Conservation (phyloP, 768 basidiomycete species). For the Boletus eberwhitei region DNA sequence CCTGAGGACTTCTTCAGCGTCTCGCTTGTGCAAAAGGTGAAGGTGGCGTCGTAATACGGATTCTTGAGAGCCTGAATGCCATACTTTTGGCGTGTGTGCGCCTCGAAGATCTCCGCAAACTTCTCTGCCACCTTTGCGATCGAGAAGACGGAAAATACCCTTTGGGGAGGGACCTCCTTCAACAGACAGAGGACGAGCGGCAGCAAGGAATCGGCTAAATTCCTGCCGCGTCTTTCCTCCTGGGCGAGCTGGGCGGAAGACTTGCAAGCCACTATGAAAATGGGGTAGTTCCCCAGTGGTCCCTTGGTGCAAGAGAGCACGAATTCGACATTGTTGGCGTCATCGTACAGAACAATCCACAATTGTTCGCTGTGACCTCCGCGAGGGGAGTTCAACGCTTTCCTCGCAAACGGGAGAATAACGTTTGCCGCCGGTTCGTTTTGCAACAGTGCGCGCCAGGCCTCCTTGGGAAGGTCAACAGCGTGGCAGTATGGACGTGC, state of each 20-base stretch:
- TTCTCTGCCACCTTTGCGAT: constrained; percentile 40
- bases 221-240: constrained; percentile 7
- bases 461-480: constrained; percentile 17
- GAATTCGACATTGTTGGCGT: constrained; percentile 10
- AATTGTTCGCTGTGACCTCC: constrained; percentile 3
- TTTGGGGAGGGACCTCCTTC: constrained; percentile 4
- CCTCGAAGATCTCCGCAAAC: constrained; percentile 49
- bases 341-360: constrained; percentile 33
- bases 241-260: constrained; percentile 8
- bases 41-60: constrained; percentile 63
- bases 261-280: constrained; percentile 16
- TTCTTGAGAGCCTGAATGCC: constrained; percentile 25
- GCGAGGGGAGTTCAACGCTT: constrained; percentile 15
- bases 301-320: constrained; percentile 7
- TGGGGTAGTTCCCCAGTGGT: constrained; percentile 1
- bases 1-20: constrained; percentile 31
- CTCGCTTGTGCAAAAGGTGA: constrained; percentile 50
- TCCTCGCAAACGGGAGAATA: constrained; percentile 38
- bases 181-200: constrained; percentile 15
- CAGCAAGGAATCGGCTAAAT: constrained; percentile 18
- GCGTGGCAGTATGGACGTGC: constrained; percentile 3
- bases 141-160: constrained; percentile 62
- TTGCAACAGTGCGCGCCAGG: constrained; percentile 29
- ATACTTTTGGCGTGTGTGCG: constrained; percentile 6
- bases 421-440: constrained; percentile 38